A percentile compares a stretch with the other conserved stretches of the same genome.
Conservation (phyloP, 2,329 filamentous ascomycete genomes). For the Stagonosporopsis rhizophila region DNA sequence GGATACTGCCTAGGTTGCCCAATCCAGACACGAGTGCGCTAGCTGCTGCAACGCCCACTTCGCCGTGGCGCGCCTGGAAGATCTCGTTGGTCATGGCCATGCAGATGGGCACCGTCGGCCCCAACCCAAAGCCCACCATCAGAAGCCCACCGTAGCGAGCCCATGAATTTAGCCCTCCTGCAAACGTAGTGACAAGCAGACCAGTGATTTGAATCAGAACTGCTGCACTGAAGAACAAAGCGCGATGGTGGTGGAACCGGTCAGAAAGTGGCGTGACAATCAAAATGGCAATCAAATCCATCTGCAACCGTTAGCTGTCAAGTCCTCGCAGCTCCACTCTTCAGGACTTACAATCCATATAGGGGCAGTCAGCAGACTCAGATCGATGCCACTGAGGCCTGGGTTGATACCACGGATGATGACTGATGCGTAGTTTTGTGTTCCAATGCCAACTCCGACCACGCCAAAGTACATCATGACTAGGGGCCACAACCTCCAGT, state of each 20-base stretch:
- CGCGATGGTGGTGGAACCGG: conserved; percentile 80
- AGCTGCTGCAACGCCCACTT: conserved; percentile 88
- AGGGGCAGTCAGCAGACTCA: conserved; percentile 85
- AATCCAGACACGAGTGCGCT: conserved; percentile 85
- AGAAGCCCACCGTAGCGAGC: conserved; percentile 87
- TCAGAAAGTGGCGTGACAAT: conserved; percentile 86
- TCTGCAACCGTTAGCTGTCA: conserved; percentile 55
- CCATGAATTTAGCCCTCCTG: conserved; percentile 72
- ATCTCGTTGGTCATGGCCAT: conserved; percentile 95
- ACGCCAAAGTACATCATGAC: conserved; percentile 94
- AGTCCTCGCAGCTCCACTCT: background rate
- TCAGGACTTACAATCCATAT: conserved; percentile 80
- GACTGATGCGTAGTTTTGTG: conserved; percentile 84
- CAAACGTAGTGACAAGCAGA: conserved; percentile 79
- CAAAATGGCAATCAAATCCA: conserved; percentile 87
- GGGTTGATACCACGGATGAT: conserved; percentile 84
- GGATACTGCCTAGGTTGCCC: conserved; percentile 84
- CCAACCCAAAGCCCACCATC: conserved; percentile 88
- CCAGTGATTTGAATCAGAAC: conserved; percentile 82
- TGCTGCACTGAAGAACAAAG: conserved; percentile 80
- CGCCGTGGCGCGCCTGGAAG: conserved; percentile 87
- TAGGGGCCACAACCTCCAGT: conserved; percentile 89
- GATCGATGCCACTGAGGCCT: conserved; percentile 72
- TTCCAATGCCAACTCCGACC: conserved; percentile 89
- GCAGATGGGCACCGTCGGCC: conserved; percentile 88